Percentiles rank a stretch among this genome's conserved stretches.
Evolutionary conservation across 2,329 filamentous ascomycete species (phyloP).

Genomic region (Lizonia empirigonia): DNA sequence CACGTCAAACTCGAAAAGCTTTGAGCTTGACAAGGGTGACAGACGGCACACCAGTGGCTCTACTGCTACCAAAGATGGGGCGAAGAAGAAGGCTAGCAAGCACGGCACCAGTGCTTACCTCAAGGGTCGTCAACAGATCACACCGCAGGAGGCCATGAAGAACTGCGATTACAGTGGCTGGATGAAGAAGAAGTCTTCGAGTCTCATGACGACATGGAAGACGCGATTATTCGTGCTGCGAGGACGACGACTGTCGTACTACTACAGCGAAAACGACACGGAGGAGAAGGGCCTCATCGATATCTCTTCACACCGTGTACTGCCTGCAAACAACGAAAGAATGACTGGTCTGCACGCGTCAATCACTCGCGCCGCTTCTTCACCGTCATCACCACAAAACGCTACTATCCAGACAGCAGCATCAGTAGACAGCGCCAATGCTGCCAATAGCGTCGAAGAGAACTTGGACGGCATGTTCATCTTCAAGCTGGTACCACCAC

Average conservation of each 20-base stretch:
- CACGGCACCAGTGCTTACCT: constrained; percentile 95
- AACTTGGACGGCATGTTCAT: constrained; percentile 80
- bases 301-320: constrained; percentile 95
- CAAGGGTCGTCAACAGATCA: constrained; percentile 79
- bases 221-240: constrained; percentile 93
- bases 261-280: constrained; percentile 90
- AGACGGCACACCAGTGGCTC: constrained; percentile 50
- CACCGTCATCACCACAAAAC: constrained; percentile 62
- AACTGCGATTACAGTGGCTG: constrained; percentile 93
- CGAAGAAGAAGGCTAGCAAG: constrained; percentile 69
- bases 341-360: constrained; percentile 90
- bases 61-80: constrained; percentile 48
- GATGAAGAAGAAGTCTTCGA: constrained; percentile 99
- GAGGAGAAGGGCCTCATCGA: constrained; percentile 96
- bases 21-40: constrained; percentile 78
- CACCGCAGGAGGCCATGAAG: constrained; percentile 80
- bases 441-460: constrained; percentile 36
- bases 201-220: constrained; percentile 97
- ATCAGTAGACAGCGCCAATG: constrained; percentile 45
- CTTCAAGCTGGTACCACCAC: constrained; percentile 94
- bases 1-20: constrained; percentile 66
- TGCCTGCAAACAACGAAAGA: constrained; percentile 89
- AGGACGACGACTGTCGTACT: constrained; percentile 89
- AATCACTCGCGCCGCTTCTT: constrained; percentile 81
- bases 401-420: constrained; percentile 48